These are phyloP conservation scores for Dothideomycetes sp. DNA, from an alignment of 2,329 filamentous ascomycete genomes.

Conservation along the genomic window DNA sequence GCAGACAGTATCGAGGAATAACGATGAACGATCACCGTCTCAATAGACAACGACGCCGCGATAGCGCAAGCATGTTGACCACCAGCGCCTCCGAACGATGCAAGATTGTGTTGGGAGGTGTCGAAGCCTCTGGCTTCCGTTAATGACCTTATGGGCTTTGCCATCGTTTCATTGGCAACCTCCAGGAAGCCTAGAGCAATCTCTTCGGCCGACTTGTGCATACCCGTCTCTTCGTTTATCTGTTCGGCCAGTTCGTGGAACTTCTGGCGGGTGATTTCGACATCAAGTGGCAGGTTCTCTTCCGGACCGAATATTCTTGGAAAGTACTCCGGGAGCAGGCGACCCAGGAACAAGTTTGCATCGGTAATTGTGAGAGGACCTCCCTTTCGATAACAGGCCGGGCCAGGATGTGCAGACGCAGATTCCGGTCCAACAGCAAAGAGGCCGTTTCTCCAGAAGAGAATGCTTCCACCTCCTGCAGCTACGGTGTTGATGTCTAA, in stretches of 20 bases:
- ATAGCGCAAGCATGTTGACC: conserved; percentile 81
- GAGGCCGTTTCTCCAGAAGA: conserved; percentile 10
- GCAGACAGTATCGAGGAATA: conserved; percentile 81
- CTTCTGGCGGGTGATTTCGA: conserved; percentile 10
- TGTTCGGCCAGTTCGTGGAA: conserved; percentile 12
- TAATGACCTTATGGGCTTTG: conserved; percentile 70
- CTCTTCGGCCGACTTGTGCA: conserved; percentile 58
- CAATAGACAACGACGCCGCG: conserved; percentile 67
- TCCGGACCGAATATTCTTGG: conserved; percentile 23
- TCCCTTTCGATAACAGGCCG: conserved; percentile 23
- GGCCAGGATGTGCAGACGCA: conserved; percentile 19
- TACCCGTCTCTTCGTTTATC: conserved; percentile 20
- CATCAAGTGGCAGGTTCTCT: conserved; percentile 17
- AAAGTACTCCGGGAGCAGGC: conserved; percentile 19
- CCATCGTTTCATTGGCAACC: conserved; percentile 81
- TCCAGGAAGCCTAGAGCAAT: conserved; percentile 77
- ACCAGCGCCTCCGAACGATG: conserved; percentile 79
- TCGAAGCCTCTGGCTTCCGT: conserved; percentile 85
- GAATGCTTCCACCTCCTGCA: conserved; percentile 12
- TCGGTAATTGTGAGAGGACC: conserved; percentile 24
- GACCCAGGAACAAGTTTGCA: conserved; percentile 22
- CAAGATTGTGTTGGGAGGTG: conserved; percentile 70
- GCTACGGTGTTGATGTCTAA: conserved; percentile 16
- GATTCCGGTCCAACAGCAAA: conserved; percentile 12
- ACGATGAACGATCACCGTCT: conserved; percentile 68